These are phyloP conservation scores for Cladophialophora carrionii DNA, from an alignment of 2,329 filamentous ascomycete genomes.

Conservation along the genomic window DNA sequence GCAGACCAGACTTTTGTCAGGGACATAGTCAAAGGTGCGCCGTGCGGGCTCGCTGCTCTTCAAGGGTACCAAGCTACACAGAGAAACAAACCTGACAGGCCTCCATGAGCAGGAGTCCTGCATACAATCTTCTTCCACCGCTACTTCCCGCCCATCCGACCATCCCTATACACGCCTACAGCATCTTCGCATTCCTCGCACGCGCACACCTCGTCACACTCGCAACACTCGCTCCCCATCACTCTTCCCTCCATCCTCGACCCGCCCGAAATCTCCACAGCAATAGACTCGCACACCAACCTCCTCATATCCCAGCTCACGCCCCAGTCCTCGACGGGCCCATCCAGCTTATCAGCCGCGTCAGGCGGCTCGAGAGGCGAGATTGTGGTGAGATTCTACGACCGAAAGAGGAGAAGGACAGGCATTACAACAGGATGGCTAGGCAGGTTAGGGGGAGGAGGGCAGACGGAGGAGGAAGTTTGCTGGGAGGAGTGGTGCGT, in stretches of 20 bases:
- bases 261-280: conserved; percentile 78
- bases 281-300: conserved; percentile 85
- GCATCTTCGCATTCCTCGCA: conserved; percentile 28
- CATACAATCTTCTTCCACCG: conserved; percentile 99
- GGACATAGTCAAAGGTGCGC: conserved; percentile 85
- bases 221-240: conserved; percentile 60
- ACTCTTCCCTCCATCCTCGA: conserved; percentile 88
- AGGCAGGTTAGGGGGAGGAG: conserved; percentile 37
- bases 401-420: conserved; percentile 81
- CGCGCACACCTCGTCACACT: conserved; percentile 29
- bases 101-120: conserved; percentile 69
- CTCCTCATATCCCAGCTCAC: conserved; percentile 76
- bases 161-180: conserved; percentile 65
- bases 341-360: conserved; percentile 42
- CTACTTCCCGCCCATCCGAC: conserved; percentile 85
- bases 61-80: not conserved
- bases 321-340: conserved; percentile 56
- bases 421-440: conserved; percentile 67
- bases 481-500: conserved; percentile 97
- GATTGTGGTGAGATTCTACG: conserved; percentile 89
- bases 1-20: conserved; percentile 86
- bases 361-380: conserved; percentile 70
- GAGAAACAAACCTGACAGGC: not conserved
- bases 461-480: conserved; percentile 82
- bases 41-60: conserved; percentile 9